Conservation (phyloP, 768 basidiomycete species). For the Lyophyllum decastes region DNA sequence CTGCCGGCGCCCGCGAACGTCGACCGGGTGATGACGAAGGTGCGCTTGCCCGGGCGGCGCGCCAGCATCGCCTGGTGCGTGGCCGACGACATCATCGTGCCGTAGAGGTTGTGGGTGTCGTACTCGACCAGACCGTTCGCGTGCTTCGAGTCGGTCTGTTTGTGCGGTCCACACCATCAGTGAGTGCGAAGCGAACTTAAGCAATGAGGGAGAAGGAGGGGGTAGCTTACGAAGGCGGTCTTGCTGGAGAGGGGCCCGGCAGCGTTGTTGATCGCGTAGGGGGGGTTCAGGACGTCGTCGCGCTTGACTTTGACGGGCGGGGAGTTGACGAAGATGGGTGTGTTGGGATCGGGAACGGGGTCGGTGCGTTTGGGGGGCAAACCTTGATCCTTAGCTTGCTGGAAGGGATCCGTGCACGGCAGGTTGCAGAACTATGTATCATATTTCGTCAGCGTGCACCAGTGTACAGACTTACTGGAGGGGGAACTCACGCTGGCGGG, state of each 20-base stretch:
- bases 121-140: constrained; percentile 62
- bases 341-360: constrained; percentile 51
- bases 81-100: constrained; percentile 69
- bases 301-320: constrained; percentile 18
- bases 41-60: constrained; percentile 59
- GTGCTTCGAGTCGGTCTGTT: constrained; percentile 47
- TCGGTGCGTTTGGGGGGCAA: constrained; percentile 56
- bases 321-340: constrained; percentile 48
- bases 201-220: not conserved
- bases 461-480: not conserved
- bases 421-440: constrained; percentile 57
- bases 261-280: constrained; percentile 61
- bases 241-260: constrained; percentile 52
- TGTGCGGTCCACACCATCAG: too few relatives aligned
- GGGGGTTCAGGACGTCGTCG: constrained; percentile 49
- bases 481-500: constrained; percentile 54
- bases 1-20: constrained; percentile 71
- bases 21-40: constrained; percentile 72
- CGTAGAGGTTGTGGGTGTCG: constrained; percentile 68
- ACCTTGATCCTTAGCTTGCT: constrained; percentile 50
- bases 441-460: not conserved
- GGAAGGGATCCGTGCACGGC: constrained; percentile 62
- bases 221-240: constrained; percentile 51
- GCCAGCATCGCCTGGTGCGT: constrained; percentile 63
- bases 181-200: not conserved